Conservation (phyloP, 2,329 filamentous ascomycete species). For the Blumeriella jaapii region DNA sequence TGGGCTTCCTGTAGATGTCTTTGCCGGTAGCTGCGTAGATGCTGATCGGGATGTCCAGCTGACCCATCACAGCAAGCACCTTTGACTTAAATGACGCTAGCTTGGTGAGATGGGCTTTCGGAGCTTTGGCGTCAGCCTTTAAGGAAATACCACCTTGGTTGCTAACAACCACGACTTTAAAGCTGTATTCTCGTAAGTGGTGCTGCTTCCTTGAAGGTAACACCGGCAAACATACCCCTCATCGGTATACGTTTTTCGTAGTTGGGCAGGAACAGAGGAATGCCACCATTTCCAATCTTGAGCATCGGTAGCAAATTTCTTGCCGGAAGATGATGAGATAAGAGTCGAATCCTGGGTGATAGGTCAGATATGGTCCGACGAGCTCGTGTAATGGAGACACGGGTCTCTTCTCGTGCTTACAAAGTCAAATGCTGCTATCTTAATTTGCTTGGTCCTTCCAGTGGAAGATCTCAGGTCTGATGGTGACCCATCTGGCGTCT, state of each 20-base stretch:
- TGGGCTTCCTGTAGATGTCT: constrained; percentile 78
- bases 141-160: constrained; percentile 81
- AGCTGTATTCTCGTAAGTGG: constrained; percentile 35
- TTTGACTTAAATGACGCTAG: constrained; percentile 77
- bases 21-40: constrained; percentile 79
- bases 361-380: not conserved
- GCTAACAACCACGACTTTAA: constrained; percentile 66
- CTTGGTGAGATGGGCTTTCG: constrained; percentile 56
- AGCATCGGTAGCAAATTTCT: constrained; percentile 58
- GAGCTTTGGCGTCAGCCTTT: constrained; percentile 57
- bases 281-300: constrained; percentile 96
- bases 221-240: constrained; percentile 43
- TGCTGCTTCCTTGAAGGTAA: not conserved
- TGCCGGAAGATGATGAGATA: constrained; percentile 69
- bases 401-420: constrained; percentile 26
- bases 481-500: constrained; percentile 34
- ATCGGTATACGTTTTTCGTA: constrained; percentile 53
- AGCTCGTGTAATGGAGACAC: too few relatives aligned
- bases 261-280: constrained; percentile 49
- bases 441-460: constrained; percentile 32
- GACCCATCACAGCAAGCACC: constrained; percentile 53
- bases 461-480: constrained; percentile 17
- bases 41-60: constrained; percentile 63
- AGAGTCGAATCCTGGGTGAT: constrained; percentile 67
- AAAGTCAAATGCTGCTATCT: constrained; percentile 62